Base-by-base conservation (phyloP, 768 basidiomycete genomes). In the Boletales sp. region DNA sequence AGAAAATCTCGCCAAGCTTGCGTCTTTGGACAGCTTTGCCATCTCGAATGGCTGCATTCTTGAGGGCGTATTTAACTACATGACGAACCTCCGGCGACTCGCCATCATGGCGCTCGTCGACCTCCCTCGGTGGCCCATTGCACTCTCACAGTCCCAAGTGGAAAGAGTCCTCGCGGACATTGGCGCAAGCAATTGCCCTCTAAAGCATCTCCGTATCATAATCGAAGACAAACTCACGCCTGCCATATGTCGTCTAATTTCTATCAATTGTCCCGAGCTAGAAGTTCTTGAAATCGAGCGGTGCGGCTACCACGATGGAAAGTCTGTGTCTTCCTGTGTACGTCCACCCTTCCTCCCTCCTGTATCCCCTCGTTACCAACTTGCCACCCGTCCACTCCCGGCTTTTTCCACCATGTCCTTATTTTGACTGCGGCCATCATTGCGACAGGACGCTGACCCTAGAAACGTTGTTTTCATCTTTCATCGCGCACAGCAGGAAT, bases 281-380 rank as follows among this genome's bases (percentile, higher is more conserved):
- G 69, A 69, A 54, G 36, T 56, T 28, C 64, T 69, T 43, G 68
- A 69, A 37, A 70, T 69, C 7, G 68, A 69, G 48, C 62, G 66
- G 41, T 69, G 68, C 48, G 68, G 68, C 5, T 69, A 69, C 60
- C 68, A 69, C 53, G 68, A 69, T 54, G 68, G 68, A 40, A 71
- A 70, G 57, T 64, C 70, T 12, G 57, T 68, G 48, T 67, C 66
- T 57, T 63, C 62, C 44, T 63, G 51, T 66, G 68, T 69, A 62
- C 53, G 68, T 68, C 52, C 63, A 34, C 58, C 44, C 49, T 58
- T 55, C 31, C 38, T 50, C 57, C 54, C 41, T 44, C 42, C 32
- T 41, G 14, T 49, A 44, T 45, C 53, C 48, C 46, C 44, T 51
- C 46, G 32, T 42, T 47, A 36, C 53, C 53, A 37, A 53, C 37